Evolutionary conservation across 352 stramenopile species (phyloP).

Genomic region (Elongisporangium prolatum): DNA sequence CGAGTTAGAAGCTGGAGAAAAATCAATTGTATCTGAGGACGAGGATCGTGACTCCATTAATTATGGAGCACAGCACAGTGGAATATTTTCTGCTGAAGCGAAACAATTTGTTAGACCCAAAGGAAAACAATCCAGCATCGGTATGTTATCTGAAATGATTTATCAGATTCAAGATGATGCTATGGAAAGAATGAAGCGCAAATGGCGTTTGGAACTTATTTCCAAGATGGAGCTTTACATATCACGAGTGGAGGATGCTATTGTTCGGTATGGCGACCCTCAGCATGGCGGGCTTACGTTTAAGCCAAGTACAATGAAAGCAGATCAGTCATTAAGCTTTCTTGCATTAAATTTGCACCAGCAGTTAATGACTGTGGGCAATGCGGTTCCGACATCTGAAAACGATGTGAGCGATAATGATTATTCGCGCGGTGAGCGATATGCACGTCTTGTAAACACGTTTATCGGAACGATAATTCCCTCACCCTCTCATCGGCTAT

Average conservation of each 20-base stretch:
- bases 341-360: constrained; percentile 83
- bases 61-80: not conserved
- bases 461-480: constrained; percentile 43
- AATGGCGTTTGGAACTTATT: constrained; percentile 72
- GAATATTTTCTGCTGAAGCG: not conserved
- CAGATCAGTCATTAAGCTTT: constrained; percentile 68
- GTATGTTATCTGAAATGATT: constrained; percentile 84
- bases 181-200: constrained; percentile 72
- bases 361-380: constrained; percentile 75
- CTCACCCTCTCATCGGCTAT: constrained; percentile 19
- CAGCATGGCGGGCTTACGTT: constrained; percentile 73
- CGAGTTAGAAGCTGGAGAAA: constrained; percentile 18
- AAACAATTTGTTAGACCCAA: constrained; percentile 10
- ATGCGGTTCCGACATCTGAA: constrained; percentile 56
- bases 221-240: constrained; percentile 81
- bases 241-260: constrained; percentile 70
- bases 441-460: constrained; percentile 48
- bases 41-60: not conserved
- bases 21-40: not conserved
- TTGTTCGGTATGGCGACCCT: constrained; percentile 64
- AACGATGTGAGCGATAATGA: constrained; percentile 43
- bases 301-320: constrained; percentile 87
- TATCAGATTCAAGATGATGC: constrained; percentile 83
- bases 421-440: constrained; percentile 28
- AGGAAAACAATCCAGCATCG: constrained; percentile 41